Evolutionary conservation across 2,329 filamentous ascomycete species (phyloP).

Genomic region (Cytospora paraplurivora): DNA sequence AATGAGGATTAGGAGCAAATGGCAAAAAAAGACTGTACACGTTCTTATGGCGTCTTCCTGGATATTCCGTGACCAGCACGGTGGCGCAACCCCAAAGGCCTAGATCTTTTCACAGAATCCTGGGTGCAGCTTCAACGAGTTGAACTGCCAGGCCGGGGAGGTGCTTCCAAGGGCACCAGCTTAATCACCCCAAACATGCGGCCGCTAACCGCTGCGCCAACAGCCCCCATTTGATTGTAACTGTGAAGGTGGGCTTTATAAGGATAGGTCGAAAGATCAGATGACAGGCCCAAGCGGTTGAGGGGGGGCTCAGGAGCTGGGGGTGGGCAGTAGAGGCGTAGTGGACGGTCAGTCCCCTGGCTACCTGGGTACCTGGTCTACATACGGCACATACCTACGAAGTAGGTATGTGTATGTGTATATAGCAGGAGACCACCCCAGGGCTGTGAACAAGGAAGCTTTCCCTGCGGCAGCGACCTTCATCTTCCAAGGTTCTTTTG

Average conservation of each 20-base stretch:
- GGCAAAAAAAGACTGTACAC: slow-evolving; percentile 11
- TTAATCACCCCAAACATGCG: not conserved
- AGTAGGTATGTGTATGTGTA: no score
- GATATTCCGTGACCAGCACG: slow-evolving; percentile 22
- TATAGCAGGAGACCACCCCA: no score
- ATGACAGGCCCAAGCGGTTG: not conserved
- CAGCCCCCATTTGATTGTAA: slow-evolving; percentile 1
- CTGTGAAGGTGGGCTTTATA: not conserved
- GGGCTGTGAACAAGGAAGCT: no score
- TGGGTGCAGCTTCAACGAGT: not conserved
- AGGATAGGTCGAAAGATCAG: not conserved
- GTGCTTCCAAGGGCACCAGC: slow-evolving; percentile 21
- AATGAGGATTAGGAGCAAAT: not conserved
- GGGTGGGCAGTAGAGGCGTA: not conserved
- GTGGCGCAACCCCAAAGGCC: slow-evolving; percentile 11
- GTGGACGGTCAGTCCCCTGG: no score
- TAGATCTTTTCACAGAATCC: not conserved
- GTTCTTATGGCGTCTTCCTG: slow-evolving; percentile 22
- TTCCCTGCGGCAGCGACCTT: no score
- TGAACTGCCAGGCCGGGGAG: slow-evolving; percentile 21
- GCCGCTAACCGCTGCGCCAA: slow-evolving; percentile 21
- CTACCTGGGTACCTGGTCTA: no score
- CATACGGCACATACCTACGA: no score
- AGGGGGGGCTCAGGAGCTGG: not conserved
- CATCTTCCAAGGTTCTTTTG: no score